These are phyloP conservation scores for Chrysoporthe austroafricana DNA, from an alignment of 2,329 filamentous ascomycete species.

Conservation along the genomic window DNA sequence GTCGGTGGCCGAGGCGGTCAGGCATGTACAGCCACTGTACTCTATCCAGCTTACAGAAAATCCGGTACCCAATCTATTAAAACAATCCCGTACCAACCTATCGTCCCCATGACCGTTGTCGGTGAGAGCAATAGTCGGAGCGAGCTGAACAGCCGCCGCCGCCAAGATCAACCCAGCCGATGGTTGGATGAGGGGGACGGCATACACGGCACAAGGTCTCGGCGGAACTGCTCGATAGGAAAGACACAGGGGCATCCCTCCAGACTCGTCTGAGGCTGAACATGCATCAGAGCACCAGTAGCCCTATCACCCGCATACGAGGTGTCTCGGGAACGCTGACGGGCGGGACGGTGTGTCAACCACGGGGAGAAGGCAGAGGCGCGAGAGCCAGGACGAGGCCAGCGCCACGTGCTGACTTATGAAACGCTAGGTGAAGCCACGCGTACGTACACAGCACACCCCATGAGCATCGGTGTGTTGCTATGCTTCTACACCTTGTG, in stretches of 20 bases:
- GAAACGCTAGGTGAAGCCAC: not conserved
- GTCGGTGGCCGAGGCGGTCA: not conserved
- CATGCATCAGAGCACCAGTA: not conserved
- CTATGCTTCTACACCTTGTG: no score
- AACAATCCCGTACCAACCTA: no score
- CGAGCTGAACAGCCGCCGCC: not conserved
- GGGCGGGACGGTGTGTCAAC: not conserved
- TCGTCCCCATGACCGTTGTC: no score
- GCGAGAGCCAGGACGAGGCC: no score
- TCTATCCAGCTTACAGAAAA: not conserved
- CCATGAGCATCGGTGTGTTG: no score
- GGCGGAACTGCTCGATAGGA: no score
- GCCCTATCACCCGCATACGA: not conserved
- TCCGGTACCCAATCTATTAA: not conserved
- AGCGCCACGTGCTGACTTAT: not conserved
- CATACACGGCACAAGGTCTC: no score
- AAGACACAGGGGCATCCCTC: no score
- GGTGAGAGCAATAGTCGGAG: not conserved
- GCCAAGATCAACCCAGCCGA: no score
- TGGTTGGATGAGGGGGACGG: no score
- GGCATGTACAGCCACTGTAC: not conserved
- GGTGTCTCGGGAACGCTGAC: constrained; percentile 1
- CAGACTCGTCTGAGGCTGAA: no score
- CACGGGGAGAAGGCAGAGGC: not conserved
- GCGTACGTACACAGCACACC: no score